Evolutionary conservation across 768 basidiomycete species (phyloP).

Genomic region (Pisolithus marmoratus): DNA sequence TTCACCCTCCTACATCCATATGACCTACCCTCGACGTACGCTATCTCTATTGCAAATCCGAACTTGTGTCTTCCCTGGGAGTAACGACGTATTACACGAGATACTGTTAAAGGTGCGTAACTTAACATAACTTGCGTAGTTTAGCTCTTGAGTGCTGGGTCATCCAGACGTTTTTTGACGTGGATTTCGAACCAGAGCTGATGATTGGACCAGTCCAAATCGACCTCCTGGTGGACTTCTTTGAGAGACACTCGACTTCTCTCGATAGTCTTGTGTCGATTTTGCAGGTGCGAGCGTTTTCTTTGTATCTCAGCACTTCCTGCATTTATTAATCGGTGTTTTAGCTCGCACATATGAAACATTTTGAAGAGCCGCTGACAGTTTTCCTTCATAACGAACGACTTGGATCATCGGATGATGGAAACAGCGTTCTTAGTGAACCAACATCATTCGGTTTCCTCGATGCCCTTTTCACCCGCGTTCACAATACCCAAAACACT

Average conservation of each 20-base stretch:
- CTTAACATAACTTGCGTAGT: background rate
- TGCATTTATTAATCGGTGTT: background rate
- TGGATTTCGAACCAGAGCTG: conserved; percentile 52
- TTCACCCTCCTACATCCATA: conserved; percentile 51
- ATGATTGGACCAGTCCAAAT: conserved; percentile 55
- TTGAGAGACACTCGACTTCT: conserved; percentile 49
- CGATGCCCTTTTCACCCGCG: conserved; percentile 32
- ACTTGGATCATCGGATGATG: background rate
- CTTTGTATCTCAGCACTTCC: background rate
- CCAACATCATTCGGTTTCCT: conserved; percentile 29
- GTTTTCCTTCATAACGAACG: conserved; percentile 16
- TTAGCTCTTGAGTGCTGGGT: background rate
- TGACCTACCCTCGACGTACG: conserved; percentile 53
- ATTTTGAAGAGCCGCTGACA: conserved; percentile 60
- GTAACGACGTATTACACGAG: conserved; percentile 43
- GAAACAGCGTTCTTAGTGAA: conserved; percentile 8
- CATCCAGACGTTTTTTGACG: conserved; percentile 59
- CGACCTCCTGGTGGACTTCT: conserved; percentile 53
- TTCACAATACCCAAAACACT: conserved; percentile 20
- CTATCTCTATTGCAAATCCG: conserved; percentile 53
- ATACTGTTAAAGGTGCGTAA: conserved; percentile 47
- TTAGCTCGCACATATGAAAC: conserved; percentile 63
- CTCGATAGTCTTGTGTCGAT: conserved; percentile 51
- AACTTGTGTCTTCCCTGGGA: conserved; percentile 45
- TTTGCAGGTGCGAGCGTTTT: conserved; percentile 47